Conservation (phyloP, 1,284 basidiomycete genomes). For the Leccinum cinnamomeum region DNA sequence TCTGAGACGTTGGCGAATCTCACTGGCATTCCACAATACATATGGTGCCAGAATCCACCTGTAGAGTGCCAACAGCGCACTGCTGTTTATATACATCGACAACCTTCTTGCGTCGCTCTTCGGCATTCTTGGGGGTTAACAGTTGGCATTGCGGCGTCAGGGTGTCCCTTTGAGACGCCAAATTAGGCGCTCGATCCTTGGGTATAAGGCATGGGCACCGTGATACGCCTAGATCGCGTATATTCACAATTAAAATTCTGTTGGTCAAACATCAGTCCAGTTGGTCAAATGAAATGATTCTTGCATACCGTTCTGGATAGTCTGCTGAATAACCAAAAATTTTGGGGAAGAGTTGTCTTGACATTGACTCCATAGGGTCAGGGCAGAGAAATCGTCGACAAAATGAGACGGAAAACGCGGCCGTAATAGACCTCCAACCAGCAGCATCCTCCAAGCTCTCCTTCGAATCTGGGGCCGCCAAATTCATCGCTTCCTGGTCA, state of each 20-base stretch:
- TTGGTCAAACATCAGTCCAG: neutral
- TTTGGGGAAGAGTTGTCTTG: neutral
- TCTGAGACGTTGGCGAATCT: neutral
- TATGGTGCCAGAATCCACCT: neutral
- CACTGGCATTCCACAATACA: neutral
- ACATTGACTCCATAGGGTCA: neutral
- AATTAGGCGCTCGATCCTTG: neutral
- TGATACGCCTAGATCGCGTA: neutral
- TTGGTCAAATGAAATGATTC: neutral
- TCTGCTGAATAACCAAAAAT: neutral
- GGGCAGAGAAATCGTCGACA: neutral
- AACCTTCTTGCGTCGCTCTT: neutral
- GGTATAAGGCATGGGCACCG: neutral
- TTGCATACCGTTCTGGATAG: neutral
- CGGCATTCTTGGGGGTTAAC: neutral
- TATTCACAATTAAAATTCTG: neutral
- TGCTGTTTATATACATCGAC: neutral
- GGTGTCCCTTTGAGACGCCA: neutral
- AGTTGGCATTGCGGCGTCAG: neutral
- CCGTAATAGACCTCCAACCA: neutral
- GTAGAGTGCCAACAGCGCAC: neutral
- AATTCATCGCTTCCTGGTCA: neutral
- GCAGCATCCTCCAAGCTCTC: neutral
- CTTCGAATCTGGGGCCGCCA: neutral
- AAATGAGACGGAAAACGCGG: neutral